Base-by-base conservation (phyloP, 345 rosid species). In the Euphorbia lathyris region DNA sequence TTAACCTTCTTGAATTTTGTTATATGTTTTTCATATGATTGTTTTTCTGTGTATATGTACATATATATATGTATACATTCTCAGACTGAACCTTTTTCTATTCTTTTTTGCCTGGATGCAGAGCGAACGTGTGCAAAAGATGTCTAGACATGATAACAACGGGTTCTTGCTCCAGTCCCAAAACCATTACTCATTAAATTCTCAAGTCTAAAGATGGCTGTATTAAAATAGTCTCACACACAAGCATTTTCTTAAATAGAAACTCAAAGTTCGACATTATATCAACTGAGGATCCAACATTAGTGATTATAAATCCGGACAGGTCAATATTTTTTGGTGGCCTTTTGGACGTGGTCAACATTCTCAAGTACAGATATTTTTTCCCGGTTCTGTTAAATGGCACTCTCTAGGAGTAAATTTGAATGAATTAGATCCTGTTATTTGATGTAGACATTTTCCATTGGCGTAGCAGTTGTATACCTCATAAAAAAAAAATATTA, bases 101-200 rank as follows among this genome's bases (percentile, higher is more conserved):
- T 76, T 5, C 17, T 58, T 8, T 61, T 34, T 57, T 25, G 60
- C 72, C 70, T 76, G 61, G 27, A 45, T 79, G 58, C 89, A 91
- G 96, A 94, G 83, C 87, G 97, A 23, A 73, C 90, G 73, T 91
- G 97, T 78, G 85, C 89, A 29, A 76, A 86, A 76, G 97, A 91
- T 42, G 87, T 74, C 32, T 86, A 85, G 63, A 36, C 27, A 25
- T 48, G 47, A 38, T 63, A 52, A 22, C 36, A 17, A 13, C 12
- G 10, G 3, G 40, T 27, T 58, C 29, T 27, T 30, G 22, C 47
- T 19, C 32, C 19, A 30, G 36, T 65, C 27, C n/a, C 23, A 17
- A 5, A 20, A 43, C 66, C 58, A 43, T 25, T 25, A 59, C 20
- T 27, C 8, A 30, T 65, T 61, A 23, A 65, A 40, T 59, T 56